Conservation (phyloP, 2,329 filamentous ascomycete genomes). For the Herpotrichia juniperi region DNA sequence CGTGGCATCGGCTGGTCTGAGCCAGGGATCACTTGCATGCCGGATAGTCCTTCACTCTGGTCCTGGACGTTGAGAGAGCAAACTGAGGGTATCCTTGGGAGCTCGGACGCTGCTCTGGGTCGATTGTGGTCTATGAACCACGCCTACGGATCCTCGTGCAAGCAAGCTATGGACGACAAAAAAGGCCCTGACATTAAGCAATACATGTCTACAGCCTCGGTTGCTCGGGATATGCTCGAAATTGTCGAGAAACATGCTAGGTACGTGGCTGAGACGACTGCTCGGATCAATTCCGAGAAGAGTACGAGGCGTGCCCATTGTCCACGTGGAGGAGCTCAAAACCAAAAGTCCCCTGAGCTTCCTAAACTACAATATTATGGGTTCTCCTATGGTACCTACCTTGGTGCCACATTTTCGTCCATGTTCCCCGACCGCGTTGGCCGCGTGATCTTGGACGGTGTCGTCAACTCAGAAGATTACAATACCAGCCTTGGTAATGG, state of each 20-base stretch:
- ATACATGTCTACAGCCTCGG: constrained; percentile 54
- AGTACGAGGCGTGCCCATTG: background rate
- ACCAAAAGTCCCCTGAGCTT: constrained; percentile 15
- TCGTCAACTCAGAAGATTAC: constrained; percentile 48
- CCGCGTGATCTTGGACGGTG: constrained; percentile 51
- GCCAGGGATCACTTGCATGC: constrained; percentile 44
- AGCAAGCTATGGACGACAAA: constrained; percentile 24
- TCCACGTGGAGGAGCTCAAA: background rate
- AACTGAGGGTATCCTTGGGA: constrained; percentile 47
- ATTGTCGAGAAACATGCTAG: constrained; percentile 53
- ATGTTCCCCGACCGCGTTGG: constrained; percentile 47
- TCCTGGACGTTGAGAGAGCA: constrained; percentile 45
- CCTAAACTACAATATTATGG: constrained; percentile 52
- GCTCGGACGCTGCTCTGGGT: constrained; percentile 51
- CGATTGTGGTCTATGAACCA: constrained; percentile 50
- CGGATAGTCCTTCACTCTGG: constrained; percentile 33
- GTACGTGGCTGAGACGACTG: constrained; percentile 26
- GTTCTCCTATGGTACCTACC: constrained; percentile 56
- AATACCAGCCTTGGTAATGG: constrained; percentile 45
- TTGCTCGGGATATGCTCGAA: constrained; percentile 57
- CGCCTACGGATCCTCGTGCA: constrained; percentile 42
- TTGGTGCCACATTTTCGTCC: constrained; percentile 45
- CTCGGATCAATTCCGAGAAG: background rate
- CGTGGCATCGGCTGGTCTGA: constrained; percentile 47
- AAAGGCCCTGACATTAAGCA: constrained; percentile 46